phyloP scores from a whole-genome alignment of 140 eudicot species.

The Erigeron philadelphicus region DNA sequence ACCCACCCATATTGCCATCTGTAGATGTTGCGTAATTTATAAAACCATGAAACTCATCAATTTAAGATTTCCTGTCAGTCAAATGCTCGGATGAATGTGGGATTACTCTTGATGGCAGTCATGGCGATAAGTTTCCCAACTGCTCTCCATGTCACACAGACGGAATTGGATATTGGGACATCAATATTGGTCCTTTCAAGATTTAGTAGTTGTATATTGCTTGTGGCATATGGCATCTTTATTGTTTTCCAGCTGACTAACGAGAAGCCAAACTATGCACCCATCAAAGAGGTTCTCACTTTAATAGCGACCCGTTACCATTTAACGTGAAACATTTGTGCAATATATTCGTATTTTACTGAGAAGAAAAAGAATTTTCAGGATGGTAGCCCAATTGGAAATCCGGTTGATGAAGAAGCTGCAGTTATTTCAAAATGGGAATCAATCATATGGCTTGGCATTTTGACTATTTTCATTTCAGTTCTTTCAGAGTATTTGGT shows the following conservation, averaged over 20 bases:
- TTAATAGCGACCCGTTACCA: not conserved
- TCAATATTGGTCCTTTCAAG: slow-evolving; percentile 67
- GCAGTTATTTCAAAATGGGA: slow-evolving; percentile 44
- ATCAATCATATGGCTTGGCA: slow-evolving; percentile 39
- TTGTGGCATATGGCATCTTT: slow-evolving; percentile 55
- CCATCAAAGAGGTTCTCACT: slow-evolving; percentile 46
- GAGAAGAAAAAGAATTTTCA: slow-evolving; percentile 9
- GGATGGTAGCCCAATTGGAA: slow-evolving; percentile 26
- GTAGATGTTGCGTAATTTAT: not conserved
- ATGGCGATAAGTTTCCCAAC: slow-evolving; percentile 62
- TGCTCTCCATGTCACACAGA: slow-evolving; percentile 48
- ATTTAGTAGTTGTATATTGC: slow-evolving; percentile 65
- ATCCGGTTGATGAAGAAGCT: slow-evolving; percentile 30
- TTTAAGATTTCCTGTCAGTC: slow-evolving; percentile 32
- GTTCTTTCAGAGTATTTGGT: slow-evolving; percentile 44
- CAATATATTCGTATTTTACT: slow-evolving; percentile 9
- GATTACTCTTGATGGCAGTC: slow-evolving; percentile 68
- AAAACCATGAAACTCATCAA: slow-evolving; percentile 1
- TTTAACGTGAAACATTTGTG: not conserved
- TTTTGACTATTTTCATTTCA: slow-evolving; percentile 43
- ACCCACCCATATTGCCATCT: slow-evolving; percentile 5
- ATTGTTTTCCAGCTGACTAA: slow-evolving; percentile 58
- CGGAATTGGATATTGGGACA: slow-evolving; percentile 51
- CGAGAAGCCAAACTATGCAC: slow-evolving; percentile 38
- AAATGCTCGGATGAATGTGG: slow-evolving; percentile 51